Evolutionary conservation across 495 filamentous ascomycete species (phyloP), one percentile per base, ranked within the genome.

Genomic region (Hypoxylon rickii): DNA sequence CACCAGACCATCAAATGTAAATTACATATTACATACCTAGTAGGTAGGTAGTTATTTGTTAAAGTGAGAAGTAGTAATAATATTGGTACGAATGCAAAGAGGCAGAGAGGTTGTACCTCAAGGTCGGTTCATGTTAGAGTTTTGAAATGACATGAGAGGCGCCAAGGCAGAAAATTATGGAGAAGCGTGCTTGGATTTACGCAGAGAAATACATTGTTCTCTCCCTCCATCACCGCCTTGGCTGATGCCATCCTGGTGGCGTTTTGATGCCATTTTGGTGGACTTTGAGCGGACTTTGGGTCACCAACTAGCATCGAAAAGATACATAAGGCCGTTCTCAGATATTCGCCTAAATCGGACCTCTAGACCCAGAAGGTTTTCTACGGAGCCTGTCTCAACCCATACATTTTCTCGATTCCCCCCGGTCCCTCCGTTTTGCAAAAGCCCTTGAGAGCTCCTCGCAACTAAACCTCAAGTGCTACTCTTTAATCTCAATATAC

Each of bases 261-360:
- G n/a, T n/a, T n/a, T n/a, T n/a, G n/a, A n/a, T n/a, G n/a, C n/a
- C n/a, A n/a, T n/a, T n/a, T n/a, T n/a, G n/a, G n/a, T n/a, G n/a
- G n/a, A n/a, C n/a, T n/a, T n/a, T n/a, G n/a, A n/a, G n/a, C n/a
- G n/a, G n/a, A n/a, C n/a, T n/a, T n/a, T n/a, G n/a, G n/a, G n/a
- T n/a, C n/a, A n/a, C n/a, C n/a, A n/a, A n/a, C n/a, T n/a, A 8
- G 8, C 32, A 43, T 31, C 36, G 1, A 26, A 56, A 52, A 37
- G 39, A 12, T 45, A 54, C 62, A 33, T 60, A 15, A 11, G 26
- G 1, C 21, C 57, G 51, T 69, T 57, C 66, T 69, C 52, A 69
- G 36, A 66, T 66, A 44, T 69, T 54, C 66, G 59, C 63, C 53
- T 52, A 61, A 34, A 59, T 55, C 60, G 49, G 51, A 59, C 4